A percentile compares a stretch with the other conserved stretches of the same genome.
These are phyloP conservation scores for Golubevia sp. DNA, from an alignment of 1,284 basidiomycete genomes.

Conservation along the genomic window DNA sequence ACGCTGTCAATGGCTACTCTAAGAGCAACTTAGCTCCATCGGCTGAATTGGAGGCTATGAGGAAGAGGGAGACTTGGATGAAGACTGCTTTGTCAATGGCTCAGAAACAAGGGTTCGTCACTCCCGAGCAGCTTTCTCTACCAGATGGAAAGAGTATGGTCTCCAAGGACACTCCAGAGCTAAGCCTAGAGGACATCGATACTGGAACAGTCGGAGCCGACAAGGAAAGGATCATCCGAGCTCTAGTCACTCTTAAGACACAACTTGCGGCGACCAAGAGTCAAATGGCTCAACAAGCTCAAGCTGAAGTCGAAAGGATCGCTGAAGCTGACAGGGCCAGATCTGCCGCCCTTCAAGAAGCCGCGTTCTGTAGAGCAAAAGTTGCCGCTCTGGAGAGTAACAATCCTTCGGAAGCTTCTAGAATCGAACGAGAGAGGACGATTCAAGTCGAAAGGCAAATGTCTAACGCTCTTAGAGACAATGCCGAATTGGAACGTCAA, in stretches of 20 bases:
- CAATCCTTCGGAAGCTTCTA: constrained; percentile 69
- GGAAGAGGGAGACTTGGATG: constrained; percentile 84
- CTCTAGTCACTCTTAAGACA: background rate
- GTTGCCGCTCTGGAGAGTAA: constrained; percentile 80
- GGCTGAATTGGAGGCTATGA: constrained; percentile 75
- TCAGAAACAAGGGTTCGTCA: constrained; percentile 78
- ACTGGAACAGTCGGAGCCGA: constrained; percentile 46
- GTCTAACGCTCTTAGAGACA: constrained; percentile 73
- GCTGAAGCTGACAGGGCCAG: constrained; percentile 80
- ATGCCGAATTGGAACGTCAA: constrained; percentile 74
- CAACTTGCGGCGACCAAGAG: constrained; percentile 64
- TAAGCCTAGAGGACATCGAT: constrained; percentile 62
- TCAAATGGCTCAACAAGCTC: constrained; percentile 75
- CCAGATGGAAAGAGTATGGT: constrained; percentile 24
- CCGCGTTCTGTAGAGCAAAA: constrained; percentile 94
- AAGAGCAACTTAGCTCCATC: background rate
- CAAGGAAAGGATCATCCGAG: constrained; percentile 13
- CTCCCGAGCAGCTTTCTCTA: constrained; percentile 65
- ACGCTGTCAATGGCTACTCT: constrained; percentile 4
- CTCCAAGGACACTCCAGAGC: constrained; percentile 20
- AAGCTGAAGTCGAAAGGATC: constrained; percentile 75
- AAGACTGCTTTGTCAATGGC: constrained; percentile 79
- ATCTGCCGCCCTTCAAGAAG: constrained; percentile 84
- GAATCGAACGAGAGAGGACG: constrained; percentile 80
- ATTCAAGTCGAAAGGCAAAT: constrained; percentile 80